A percentile compares a stretch with the other conserved stretches of the same genome.
Evolutionary conservation across 2,329 filamentous ascomycete genomes (phyloP).

Genomic region (Ceratocystis albifundus): DNA sequence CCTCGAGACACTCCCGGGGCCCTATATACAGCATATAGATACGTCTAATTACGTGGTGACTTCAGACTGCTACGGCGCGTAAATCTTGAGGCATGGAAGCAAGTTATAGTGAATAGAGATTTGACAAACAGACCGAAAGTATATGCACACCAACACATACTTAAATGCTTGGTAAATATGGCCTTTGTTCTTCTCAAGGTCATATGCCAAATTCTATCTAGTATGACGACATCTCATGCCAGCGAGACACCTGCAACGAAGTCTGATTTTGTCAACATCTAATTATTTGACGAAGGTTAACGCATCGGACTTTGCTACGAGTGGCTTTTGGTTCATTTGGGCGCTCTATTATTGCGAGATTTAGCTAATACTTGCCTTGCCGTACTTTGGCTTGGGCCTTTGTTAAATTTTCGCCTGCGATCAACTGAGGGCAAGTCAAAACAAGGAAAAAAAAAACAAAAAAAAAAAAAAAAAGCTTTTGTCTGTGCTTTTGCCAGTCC

Average conservation of each 20-base stretch:
- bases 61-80: neutral
- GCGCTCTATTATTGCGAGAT: neutral
- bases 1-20: neutral
- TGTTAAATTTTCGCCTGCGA: neutral
- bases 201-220: neutral
- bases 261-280: neutral
- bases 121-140: neutral
- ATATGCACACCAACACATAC: neutral
- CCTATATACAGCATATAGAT: neutral
- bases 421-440: neutral
- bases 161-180: neutral
- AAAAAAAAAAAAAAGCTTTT: neutral
- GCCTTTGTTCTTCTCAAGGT: neutral
- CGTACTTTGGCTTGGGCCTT: neutral
- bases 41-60: neutral
- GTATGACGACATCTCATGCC: neutral
- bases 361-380: neutral
- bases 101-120: neutral
- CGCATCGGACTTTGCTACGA: neutral
- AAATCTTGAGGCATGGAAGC: neutral
- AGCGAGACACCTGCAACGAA: neutral
- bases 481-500: conserved; percentile 6
- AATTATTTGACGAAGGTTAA: neutral
- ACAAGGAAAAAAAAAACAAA: neutral
- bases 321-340: neutral